A percentile compares a stretch with the other conserved stretches of the same genome.
Evolutionary conservation across 2,329 filamentous ascomycete species (phyloP).

Genomic region (Ophiostoma perfectum): DNA sequence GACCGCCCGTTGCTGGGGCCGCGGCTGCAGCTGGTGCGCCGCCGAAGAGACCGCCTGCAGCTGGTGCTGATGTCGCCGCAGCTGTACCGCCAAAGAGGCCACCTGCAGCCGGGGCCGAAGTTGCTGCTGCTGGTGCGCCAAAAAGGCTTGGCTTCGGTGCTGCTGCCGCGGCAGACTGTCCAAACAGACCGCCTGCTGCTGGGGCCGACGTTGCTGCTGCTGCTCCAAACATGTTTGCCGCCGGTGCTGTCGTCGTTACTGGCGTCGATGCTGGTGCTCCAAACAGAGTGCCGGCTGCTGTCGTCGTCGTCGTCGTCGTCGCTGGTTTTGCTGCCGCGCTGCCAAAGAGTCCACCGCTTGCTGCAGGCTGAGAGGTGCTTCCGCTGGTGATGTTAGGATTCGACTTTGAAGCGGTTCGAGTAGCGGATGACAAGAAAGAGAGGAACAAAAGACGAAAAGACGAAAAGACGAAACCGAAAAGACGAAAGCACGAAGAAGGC

Average conservation of each 20-base stretch:
- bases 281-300: conserved; percentile 30
- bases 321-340: conserved; percentile 3
- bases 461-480: background rate
- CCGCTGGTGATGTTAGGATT: conserved; percentile 14
- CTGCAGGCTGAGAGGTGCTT: conserved; percentile 29
- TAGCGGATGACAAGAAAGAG: background rate
- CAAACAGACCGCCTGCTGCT: conserved; percentile 21
- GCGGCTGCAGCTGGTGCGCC: background rate
- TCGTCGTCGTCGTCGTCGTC: conserved; percentile 2
- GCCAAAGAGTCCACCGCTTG: conserved; percentile 17
- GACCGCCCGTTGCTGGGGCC: conserved; percentile 2
- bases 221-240: conserved; percentile 19
- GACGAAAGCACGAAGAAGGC: no score
- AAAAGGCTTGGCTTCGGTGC: conserved; percentile 18
- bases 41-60: no score
- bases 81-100: conserved; percentile 13
- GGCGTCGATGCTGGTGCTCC: conserved; percentile 25
- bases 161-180: conserved; percentile 20
- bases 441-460: background rate
- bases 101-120: conserved; percentile 12
- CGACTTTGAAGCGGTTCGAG: no score
- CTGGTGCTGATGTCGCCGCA: background rate
- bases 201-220: conserved; percentile 5
- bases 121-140: conserved; percentile 15
- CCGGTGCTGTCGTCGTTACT: conserved; percentile 28